These are phyloP conservation scores for Camellia granthamiana DNA, from an alignment of 148 eudicot species.

Conservation along the genomic window DNA sequence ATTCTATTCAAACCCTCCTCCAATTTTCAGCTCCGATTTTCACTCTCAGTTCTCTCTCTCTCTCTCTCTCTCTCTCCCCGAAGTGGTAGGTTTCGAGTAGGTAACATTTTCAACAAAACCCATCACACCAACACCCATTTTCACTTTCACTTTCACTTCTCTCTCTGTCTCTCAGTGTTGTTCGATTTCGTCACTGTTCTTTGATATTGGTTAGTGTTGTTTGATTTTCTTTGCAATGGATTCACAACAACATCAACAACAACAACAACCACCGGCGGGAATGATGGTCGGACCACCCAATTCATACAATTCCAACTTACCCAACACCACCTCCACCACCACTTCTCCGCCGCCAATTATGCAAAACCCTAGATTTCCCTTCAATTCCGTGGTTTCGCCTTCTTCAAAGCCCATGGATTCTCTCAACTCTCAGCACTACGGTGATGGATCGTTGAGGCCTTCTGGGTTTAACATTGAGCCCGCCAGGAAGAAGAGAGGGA, in stretches of 20 bases:
- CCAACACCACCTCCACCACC: constrained; percentile 13
- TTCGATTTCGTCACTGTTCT: too few species aligned
- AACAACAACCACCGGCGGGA: constrained; percentile 26
- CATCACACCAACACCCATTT: constrained; percentile 3
- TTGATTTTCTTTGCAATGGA: constrained; percentile 12
- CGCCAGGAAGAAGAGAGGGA: constrained; percentile 75
- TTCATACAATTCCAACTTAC: constrained; percentile 19
- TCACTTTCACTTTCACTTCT: not conserved
- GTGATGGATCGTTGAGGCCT: constrained; percentile 28
- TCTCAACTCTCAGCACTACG: constrained; percentile 25
- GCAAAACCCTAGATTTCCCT: constrained; percentile 43
- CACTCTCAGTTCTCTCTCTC: too few species aligned
- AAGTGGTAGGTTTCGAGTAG: not conserved
- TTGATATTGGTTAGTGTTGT: too few species aligned
- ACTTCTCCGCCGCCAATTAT: constrained; percentile 26
- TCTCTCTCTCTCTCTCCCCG: constrained; percentile 4
- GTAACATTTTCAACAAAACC: constrained; percentile 6
- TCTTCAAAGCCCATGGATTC: constrained; percentile 26
- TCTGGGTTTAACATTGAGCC: constrained; percentile 53
- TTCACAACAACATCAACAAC: constrained; percentile 25
- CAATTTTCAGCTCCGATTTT: not conserved
- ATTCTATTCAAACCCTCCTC: not conserved
- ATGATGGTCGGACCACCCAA: constrained; percentile 31
- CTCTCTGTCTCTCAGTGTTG: too few species aligned
- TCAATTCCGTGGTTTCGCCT: constrained; percentile 29